Percentiles rank a stretch among this genome's conserved stretches.
Conservation (phyloP, 2,329 filamentous ascomycete species). For the Pezicula radicicola region DNA sequence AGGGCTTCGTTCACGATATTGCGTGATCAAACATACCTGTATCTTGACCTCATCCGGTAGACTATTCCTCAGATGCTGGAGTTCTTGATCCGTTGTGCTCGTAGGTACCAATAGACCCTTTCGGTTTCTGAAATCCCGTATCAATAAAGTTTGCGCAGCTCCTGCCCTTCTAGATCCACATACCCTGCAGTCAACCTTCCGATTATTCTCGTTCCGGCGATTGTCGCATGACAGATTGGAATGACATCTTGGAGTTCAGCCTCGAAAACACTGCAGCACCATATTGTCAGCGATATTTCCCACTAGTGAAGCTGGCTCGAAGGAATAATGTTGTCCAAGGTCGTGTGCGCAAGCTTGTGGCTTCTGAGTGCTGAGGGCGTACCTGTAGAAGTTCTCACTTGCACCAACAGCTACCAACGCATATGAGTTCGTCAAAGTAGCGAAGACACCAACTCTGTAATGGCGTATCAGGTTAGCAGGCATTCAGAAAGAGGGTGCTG, state of each 20-base stretch:
- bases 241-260: conserved; percentile 96
- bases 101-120: conserved; percentile 96
- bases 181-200: conserved; percentile 91
- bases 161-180: conserved; percentile 24
- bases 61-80: conserved; percentile 94
- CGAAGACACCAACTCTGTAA: conserved; percentile 89
- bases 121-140: conserved; percentile 64
- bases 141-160: conserved; percentile 8
- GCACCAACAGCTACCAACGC: conserved; percentile 91
- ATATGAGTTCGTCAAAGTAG: conserved; percentile 96
- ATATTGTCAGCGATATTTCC: background rate
- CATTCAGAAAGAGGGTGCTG: background rate
- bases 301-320: background rate
- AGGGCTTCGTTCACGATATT: background rate
- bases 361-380: conserved; percentile 18
- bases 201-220: conserved; percentile 94
- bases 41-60: conserved; percentile 91
- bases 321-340: background rate
- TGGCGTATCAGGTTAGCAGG: background rate
- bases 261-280: conserved; percentile 79
- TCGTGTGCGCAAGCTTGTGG: background rate
- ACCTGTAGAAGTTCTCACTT: conserved; percentile 98
- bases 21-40: conserved; percentile 34
- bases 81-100: conserved; percentile 94
- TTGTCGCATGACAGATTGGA: conserved; percentile 93